Base-by-base conservation (phyloP, 257 asterid species). In the Nicotiana benthamiana region DNA sequence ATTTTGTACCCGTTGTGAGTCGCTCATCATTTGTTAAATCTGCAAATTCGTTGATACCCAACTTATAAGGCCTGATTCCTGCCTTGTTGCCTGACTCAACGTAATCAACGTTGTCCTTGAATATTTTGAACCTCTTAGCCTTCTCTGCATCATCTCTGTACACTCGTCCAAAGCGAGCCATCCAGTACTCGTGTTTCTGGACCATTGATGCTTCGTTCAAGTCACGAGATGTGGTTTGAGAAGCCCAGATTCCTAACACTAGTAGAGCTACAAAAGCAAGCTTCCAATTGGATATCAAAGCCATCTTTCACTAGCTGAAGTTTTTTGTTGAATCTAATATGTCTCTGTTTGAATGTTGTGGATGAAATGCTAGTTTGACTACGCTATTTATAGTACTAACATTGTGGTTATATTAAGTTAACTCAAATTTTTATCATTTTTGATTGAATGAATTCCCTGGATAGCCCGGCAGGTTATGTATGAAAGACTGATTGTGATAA, bases 71-170 rank as follows among this genome's bases (percentile, higher is more conserved):
- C 20, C 64, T 57, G 0, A 48, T 20, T 2, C 80, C 89, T 1
- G 56, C 87, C 20, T 48, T 80, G 28, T 88, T 90, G 22, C 60
- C 61, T 2, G 92, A 86, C 18, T 87, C 84, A 26, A 90, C 83
- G 30, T 81, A 88, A 27, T 75, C 83, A 3, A 83, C 85, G 22
- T 87, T 88, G 28, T 68, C 70, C 80, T 79, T 82, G 86, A 88
- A 90, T 75, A 88, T 87, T 0, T 65, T 28, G 80, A 81, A 88
- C 68, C 91, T 80, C 57, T 13, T 36, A 4, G 81, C 80, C 86
- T 88, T 90, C 80, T 90, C 90, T 0, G 68, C 62, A 0, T 70
- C 83, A n/a, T 84, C 89, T 80, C 61, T 86, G 80, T 90, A 90
- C 0, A 78, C 83, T 9, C 90, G 89, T 5, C 86, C 89, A 54